Evolutionary conservation across 2,329 filamentous ascomycete species (phyloP).

Genomic region (Ambrosiella cleistominuta): DNA sequence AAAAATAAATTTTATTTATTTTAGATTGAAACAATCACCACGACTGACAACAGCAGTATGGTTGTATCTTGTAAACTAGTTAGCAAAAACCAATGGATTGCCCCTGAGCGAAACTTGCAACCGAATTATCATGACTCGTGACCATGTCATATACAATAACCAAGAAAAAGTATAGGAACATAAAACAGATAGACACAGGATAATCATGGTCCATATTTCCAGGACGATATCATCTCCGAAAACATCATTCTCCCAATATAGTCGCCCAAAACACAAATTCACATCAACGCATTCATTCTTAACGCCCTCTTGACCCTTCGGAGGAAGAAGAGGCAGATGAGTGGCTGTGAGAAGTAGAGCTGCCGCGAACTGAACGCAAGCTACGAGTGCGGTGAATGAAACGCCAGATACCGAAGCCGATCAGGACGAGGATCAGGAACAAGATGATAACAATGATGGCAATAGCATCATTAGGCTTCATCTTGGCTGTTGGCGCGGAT

Average conservation of each 20-base stretch:
- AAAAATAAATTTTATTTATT: too few species aligned
- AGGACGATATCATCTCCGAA: neutral
- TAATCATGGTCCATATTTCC: neutral
- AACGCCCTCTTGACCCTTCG: neutral
- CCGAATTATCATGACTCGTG: neutral
- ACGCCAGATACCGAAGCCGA: conserved; percentile 46
- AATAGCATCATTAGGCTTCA: conserved; percentile 49
- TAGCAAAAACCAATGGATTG: neutral
- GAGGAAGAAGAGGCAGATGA: neutral
- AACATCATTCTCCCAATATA: neutral
- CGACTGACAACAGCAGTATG: too few species aligned
- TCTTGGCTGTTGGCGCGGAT: conserved; percentile 12
- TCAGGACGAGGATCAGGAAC: conserved; percentile 42
- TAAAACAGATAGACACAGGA: neutral
- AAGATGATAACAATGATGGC: conserved; percentile 51
- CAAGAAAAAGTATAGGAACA: neutral
- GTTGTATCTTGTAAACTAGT: neutral
- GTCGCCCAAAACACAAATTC: neutral
- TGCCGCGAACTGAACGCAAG: neutral
- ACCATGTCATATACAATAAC: neutral
- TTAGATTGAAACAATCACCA: too few species aligned
- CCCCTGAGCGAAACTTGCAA: neutral
- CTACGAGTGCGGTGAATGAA: conserved; percentile 27
- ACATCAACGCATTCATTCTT: neutral
- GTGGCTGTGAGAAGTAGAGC: neutral